Evolutionary conservation across 106 monocot species (phyloP), one percentile per base, ranked within the genome.

Genomic region (Dactylorhiza incarnata): DNA sequence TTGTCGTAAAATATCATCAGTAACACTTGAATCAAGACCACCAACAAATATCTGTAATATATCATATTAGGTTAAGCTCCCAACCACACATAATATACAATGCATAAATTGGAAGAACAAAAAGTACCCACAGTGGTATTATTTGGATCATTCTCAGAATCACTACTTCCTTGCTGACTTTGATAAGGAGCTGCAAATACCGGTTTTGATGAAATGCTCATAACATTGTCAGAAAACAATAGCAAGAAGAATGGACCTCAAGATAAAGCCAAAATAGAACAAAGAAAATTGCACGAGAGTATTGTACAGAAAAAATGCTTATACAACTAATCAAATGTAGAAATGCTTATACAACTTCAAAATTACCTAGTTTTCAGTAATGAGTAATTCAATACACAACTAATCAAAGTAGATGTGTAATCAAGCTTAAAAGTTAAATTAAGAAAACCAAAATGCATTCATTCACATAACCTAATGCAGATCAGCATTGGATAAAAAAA

Each of bases 131-230:
- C 88, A 58, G 88, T 89, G 17, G 85, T 89, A 76, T 85, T 89
- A 73, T 89, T 89, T 50, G 85, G 85, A 81, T 89, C 88, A 81
- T 73, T 83, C 78, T 89, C 88, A 29, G 84, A 82, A 9, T 82
- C 59, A 61, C n/a, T 69, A 61, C n/a, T 69, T 76, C 74, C 83
- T 48, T 59, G 81, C 46, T 80, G 26, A 74, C 45, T 70, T 80
- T 85, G 85, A 55, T 77, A 83, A 75, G 82, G 53, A 74, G 77
- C 84, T 85, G 84, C 81, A 78, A 74, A 59, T 59, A 59, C 1
- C 22, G 12, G 20, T 19, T 59, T 59, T 22, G 58, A 22, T 59
- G 58, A 59, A 59, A 22, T 59, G 20, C 58, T 59, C 58, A 59
- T 20, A 22, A 59, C 54, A 22, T 12, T 59, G 9, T 22, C 58